These are phyloP conservation scores for Nakaseomyces nivariensis DNA, from an alignment of 1,139 yeast genomes.

Conservation along the genomic window DNA sequence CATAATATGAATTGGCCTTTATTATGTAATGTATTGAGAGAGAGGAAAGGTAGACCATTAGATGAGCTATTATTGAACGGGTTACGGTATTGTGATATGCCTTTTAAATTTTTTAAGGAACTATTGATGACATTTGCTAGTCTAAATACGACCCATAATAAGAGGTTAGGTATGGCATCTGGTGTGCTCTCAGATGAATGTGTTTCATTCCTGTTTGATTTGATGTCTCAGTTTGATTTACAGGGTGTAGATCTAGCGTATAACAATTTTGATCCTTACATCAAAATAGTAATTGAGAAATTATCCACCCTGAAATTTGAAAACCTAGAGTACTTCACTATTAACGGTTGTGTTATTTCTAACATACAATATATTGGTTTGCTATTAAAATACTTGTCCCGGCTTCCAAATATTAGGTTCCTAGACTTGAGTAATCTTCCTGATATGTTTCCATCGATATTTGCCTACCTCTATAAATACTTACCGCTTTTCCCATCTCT, in stretches of 20 bases:
- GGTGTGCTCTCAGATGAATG: constrained; percentile 53
- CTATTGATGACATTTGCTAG: constrained; percentile 34
- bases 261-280: constrained; percentile 54
- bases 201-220: constrained; percentile 44
- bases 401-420: constrained; percentile 51
- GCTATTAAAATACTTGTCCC: constrained; percentile 42
- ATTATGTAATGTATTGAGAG: constrained; percentile 46
- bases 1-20: constrained; percentile 70
- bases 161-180: constrained; percentile 66
- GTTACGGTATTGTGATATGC: constrained; percentile 40
- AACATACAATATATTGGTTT: constrained; percentile 46
- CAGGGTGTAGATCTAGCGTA: constrained; percentile 82
- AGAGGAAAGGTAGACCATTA: constrained; percentile 50
- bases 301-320: constrained; percentile 18
- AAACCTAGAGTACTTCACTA: constrained; percentile 47
- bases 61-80: constrained; percentile 82
- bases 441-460: constrained; percentile 58
- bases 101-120: constrained; percentile 41
- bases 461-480: constrained; percentile 49
- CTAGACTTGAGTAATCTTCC: constrained; percentile 72
- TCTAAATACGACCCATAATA: constrained; percentile 21
- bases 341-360: constrained; percentile 55
- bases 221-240: constrained; percentile 51
- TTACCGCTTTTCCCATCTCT: constrained; percentile 58
- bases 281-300: constrained; percentile 33